Conservation (phyloP, 1,284 basidiomycete species). For the Pseudozyma hubeiensis region DNA sequence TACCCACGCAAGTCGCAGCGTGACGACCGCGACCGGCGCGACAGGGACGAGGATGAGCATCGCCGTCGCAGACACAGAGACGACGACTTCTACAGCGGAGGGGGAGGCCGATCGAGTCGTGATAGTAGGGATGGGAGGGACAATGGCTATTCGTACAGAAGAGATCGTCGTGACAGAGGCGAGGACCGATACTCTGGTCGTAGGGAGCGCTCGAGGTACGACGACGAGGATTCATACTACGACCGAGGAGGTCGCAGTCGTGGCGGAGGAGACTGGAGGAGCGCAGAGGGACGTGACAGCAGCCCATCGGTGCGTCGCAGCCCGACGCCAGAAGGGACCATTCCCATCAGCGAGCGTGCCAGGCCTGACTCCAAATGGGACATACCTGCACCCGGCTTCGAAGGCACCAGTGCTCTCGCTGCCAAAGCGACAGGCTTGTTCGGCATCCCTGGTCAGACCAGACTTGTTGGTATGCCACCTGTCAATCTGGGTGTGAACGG, state of each 20-base stretch:
- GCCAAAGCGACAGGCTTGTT: conserved; percentile 97
- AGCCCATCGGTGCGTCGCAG: conserved; percentile 82
- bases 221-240: conserved; percentile 46
- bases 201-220: conserved; percentile 37
- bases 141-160: conserved; percentile 18
- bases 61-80: conserved; percentile 47
- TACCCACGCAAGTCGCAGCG: conserved; percentile 39
- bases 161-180: conserved; percentile 26
- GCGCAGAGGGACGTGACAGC: conserved; percentile 41
- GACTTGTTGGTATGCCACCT: conserved; percentile 74
- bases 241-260: conserved; percentile 71
- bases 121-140: conserved; percentile 23
- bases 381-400: conserved; percentile 92
- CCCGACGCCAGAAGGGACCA: conserved; percentile 87
- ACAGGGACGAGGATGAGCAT: conserved; percentile 55
- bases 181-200: conserved; percentile 39
- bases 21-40: conserved; percentile 50
- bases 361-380: conserved; percentile 94
- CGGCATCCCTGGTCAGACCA: conserved; percentile 89
- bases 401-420: conserved; percentile 91
- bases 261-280: conserved; percentile 68
- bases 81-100: conserved; percentile 46
- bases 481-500: conserved; percentile 44
- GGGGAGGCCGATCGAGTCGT: conserved; percentile 18
- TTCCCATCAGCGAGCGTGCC: conserved; percentile 85